Conservation (phyloP, 768 basidiomycete genomes). For the Podaxis pistillaris region DNA sequence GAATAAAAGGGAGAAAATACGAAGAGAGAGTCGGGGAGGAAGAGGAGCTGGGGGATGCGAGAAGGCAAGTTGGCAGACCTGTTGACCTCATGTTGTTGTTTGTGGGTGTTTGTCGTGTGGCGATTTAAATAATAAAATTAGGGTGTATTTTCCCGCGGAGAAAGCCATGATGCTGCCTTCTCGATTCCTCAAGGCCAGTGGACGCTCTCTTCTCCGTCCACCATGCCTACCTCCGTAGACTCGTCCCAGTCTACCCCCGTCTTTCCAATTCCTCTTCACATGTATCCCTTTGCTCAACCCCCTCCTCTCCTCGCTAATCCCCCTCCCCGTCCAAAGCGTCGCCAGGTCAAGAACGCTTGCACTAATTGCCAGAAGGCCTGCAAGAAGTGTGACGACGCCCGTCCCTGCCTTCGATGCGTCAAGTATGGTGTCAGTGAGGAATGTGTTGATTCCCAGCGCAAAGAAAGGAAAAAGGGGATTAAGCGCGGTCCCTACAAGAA, state of each 20-base stretch:
- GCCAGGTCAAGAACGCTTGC: conserved; percentile 90
- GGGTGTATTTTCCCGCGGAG: conserved; percentile 9
- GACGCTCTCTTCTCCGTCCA: conserved; percentile 17
- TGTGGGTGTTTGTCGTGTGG: conserved; percentile 32
- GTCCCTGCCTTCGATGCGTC: conserved; percentile 90
- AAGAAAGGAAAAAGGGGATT: conserved; percentile 87
- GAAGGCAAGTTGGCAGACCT: conserved; percentile 18
- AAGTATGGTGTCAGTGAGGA: conserved; percentile 87
- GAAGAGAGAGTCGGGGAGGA: conserved; percentile 19
- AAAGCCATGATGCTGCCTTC: conserved; percentile 10
- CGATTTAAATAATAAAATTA: conserved; percentile 18
- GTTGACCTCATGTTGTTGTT: conserved; percentile 39
- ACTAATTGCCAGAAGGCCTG: conserved; percentile 90
- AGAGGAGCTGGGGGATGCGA: conserved; percentile 15
- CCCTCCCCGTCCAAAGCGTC: conserved; percentile 69
- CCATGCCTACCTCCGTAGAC: conserved; percentile 15
- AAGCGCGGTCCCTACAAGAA: conserved; percentile 93
- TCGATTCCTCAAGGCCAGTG: conserved; percentile 9
- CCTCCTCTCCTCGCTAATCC: conserved; percentile 39
- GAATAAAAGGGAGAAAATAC: conserved; percentile 18
- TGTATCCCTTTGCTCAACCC: conserved; percentile 61
- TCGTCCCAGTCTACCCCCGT: conserved; percentile 37
- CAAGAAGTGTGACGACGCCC: conserved; percentile 90
- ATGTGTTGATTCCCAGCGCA: conserved; percentile 88
- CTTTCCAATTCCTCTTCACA: conserved; percentile 61